Base-by-base conservation (phyloP, 1,139 yeast genomes). In the Hemisphaericaspora lyxosophila region DNA sequence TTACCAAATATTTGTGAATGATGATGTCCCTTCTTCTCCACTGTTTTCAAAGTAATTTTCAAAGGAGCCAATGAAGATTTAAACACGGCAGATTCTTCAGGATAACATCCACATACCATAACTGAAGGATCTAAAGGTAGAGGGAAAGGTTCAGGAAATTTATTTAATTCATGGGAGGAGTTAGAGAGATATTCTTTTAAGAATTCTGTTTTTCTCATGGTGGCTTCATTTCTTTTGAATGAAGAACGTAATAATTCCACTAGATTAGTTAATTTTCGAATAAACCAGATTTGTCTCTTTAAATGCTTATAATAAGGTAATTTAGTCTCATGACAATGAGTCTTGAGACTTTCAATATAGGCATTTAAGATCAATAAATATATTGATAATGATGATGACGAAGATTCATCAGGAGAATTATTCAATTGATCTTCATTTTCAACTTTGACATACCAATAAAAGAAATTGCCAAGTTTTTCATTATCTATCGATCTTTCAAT, bases 401-500 rank as follows among this genome's bases (percentile, higher is more conserved):
- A 25, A 17, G 23, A 16, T 24, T 18, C 6, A 12, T 16, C 28
- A 6, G 45, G 42, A 3, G 52, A 40, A 7, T 47, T 47, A 31
- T 57, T 62, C 13, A 70, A 47, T 49, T 81, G 84, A 47, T 88
- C 96, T 49, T 81, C 84, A 26, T 87, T 78, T 53, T 90, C 97
- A 1, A 94, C 96, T 48, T 82, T 84, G 35, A 92, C 76, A 54
- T 84, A 88, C 97, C 98, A 92, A 55, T 88, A 90, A 45, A 92
- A 81, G 55, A 77, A 88, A 53, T 84, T 89, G 0, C 96, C 95
- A 24, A 92, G 64, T 13, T 75, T 67, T 17, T 77, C 76, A 54
- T 84, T 85, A 19, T 75, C 70, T 1, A 83, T 71, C 0, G 96
- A 82, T 36, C 92, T 70, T 24, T 80, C 81, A 32, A 90, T 83